These are phyloP conservation scores for Boletus huronensis DNA, from an alignment of 768 basidiomycete species.

Conservation along the genomic window DNA sequence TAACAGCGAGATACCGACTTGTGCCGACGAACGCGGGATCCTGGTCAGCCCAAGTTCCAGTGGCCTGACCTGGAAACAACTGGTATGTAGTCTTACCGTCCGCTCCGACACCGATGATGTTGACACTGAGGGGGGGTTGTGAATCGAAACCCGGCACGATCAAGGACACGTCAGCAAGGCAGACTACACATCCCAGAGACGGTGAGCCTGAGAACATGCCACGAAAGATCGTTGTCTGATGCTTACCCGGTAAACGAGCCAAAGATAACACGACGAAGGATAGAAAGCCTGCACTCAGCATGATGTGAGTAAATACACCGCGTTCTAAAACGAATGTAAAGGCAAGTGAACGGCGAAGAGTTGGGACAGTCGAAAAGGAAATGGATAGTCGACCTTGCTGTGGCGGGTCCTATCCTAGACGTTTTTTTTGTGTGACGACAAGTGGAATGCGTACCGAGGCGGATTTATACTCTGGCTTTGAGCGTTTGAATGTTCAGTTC, in stretches of 20 bases:
- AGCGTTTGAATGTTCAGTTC: not conserved
- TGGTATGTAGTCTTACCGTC: slow-evolving; percentile 43
- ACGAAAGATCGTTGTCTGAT: not conserved
- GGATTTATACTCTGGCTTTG: not conserved
- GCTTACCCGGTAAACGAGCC: not conserved
- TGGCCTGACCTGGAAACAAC: slow-evolving; percentile 35
- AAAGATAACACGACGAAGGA: slow-evolving; percentile 6
- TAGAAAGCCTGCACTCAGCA: not conserved
- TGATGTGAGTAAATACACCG: not conserved
- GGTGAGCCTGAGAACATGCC: not conserved
- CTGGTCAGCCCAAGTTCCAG: slow-evolving; percentile 27
- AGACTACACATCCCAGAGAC: not conserved
- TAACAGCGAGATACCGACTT: slow-evolving; percentile 19
- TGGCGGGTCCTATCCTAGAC: not conserved
- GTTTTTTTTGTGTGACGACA: not conserved
- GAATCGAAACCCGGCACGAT: slow-evolving; percentile 45
- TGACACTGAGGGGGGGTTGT: slow-evolving; percentile 37
- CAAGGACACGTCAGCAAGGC: slow-evolving; percentile 30
- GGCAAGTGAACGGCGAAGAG: not conserved
- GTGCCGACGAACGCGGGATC: slow-evolving; percentile 37
- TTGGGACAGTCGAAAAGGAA: not conserved
- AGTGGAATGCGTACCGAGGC: not conserved
- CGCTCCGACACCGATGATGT: slow-evolving; percentile 39
- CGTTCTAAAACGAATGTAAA: not conserved
- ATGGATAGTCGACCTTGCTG: not conserved